Conservation (phyloP, 1,284 basidiomycete genomes). For the Irpex sp. region DNA sequence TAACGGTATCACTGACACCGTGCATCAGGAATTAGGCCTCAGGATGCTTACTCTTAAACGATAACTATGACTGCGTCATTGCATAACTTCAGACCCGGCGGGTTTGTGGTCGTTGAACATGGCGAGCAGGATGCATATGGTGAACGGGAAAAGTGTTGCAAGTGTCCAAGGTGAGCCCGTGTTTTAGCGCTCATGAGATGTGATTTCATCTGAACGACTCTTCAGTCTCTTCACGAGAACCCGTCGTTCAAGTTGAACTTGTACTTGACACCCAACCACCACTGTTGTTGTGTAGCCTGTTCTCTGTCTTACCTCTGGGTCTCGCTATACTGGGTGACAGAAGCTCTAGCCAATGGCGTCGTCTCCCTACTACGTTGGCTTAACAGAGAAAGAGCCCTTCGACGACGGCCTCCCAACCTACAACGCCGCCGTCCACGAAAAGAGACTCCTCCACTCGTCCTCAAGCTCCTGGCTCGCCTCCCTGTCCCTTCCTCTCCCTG, state of each 20-base stretch:
- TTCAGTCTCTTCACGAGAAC: too few species aligned
- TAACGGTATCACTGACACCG: too few species aligned
- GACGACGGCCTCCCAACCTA: conserved; percentile 53
- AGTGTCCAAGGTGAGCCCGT: neutral
- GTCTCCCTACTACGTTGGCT: conserved; percentile 44
- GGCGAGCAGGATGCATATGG: neutral
- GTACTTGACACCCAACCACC: neutral
- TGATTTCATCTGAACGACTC: too few species aligned
- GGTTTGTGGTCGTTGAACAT: neutral
- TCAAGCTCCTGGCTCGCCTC: conserved; percentile 50
- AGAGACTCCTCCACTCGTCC: conserved; percentile 47
- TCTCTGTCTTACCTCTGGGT: neutral
- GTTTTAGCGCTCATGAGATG: too few species aligned
- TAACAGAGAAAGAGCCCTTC: conserved; percentile 44
- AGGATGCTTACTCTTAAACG: too few species aligned
- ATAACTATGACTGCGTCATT: too few species aligned
- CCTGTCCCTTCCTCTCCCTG: conserved; percentile 59
- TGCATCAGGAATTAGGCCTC: too few species aligned
- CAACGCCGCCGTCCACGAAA: conserved; percentile 60
- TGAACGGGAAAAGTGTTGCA: neutral
- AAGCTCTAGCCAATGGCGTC: conserved; percentile 37
- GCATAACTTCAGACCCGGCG: too few species aligned
- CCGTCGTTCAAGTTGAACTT: neutral
- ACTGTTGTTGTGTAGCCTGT: neutral
- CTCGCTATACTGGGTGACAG: neutral